Conservation (phyloP, 495 filamentous ascomycete genomes). For the Aspergillus coremiiformis region DNA sequence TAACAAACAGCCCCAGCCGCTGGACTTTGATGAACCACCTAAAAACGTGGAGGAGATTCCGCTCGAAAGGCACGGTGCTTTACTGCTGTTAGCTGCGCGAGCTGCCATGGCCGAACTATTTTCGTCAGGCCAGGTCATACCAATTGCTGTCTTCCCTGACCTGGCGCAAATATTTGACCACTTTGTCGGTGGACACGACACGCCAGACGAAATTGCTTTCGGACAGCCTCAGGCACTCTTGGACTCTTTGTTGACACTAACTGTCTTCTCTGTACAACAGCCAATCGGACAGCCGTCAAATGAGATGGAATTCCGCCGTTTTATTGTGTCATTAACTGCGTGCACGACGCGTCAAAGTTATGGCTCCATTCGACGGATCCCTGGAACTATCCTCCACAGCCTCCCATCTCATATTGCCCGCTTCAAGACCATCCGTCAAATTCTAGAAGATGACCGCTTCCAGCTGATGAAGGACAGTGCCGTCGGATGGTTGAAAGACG, state of each 20-base stretch:
- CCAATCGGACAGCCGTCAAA: slow-evolving; percentile 17
- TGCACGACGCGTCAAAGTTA: slow-evolving; percentile 57
- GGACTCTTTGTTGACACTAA: slow-evolving; percentile 34
- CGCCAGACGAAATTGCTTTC: slow-evolving; percentile 32
- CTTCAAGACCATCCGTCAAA: slow-evolving; percentile 68
- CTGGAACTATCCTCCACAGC: slow-evolving; percentile 63
- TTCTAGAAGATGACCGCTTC: slow-evolving; percentile 67
- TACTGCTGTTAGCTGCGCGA: slow-evolving; percentile 51
- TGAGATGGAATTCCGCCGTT: slow-evolving; percentile 32
- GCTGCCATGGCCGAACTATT: slow-evolving; percentile 38
- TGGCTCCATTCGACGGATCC: slow-evolving; percentile 68
- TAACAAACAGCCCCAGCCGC: slow-evolving; percentile 31
- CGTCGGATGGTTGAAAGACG: slow-evolving; percentile 80
- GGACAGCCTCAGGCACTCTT: slow-evolving; percentile 38
- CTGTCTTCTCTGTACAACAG: slow-evolving; percentile 24
- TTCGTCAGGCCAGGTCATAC: slow-evolving; percentile 21
- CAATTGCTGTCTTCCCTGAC: slow-evolving; percentile 56
- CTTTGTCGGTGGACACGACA: slow-evolving; percentile 48
- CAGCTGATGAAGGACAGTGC: slow-evolving; percentile 74
- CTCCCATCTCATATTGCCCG: slow-evolving; percentile 65
- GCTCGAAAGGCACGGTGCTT: slow-evolving; percentile 62
- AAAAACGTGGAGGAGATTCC: slow-evolving; percentile 55
- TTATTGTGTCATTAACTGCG: slow-evolving; percentile 56
- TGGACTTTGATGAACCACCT: slow-evolving; percentile 37
- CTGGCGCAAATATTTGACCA: slow-evolving; percentile 51